Evolutionary conservation across 495 filamentous ascomycete species (phyloP), one percentile per base, ranked within the genome.

Genomic region (Annulohypoxylon nitens): DNA sequence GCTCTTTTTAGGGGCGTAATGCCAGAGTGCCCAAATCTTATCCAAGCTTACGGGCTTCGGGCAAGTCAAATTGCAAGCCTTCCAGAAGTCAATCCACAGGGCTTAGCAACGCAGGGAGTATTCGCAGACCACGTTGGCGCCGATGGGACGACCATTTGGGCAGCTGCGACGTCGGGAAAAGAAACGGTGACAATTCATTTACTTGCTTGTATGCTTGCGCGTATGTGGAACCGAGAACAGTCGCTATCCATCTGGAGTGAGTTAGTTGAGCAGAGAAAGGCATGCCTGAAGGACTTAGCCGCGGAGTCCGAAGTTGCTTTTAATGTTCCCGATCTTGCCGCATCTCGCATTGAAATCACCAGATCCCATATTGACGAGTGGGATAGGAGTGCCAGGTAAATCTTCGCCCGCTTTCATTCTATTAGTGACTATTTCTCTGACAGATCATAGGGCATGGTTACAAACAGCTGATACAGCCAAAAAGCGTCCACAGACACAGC

Each of bases 141-240:
- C 0, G 79, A 83, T 61, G 75, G 66, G 2, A 78, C 80, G 3
- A 37, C 67, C 1, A 75, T 83, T 14, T 81, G 81, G 81, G 81
- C 79, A n/a, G 71, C 81, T 7, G 79, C 76, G 10, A 84, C 83
- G 5, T 84, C 83, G 9, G 76, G 79, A 0, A 43, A 66, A 6
- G 59, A 47, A 4, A 74, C 81, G 7, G 71, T 85, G 14, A 63
- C 71, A 1, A 68, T 80, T 10, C 77, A 81, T 64, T 69, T 84
- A 7, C 76, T 85, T 14, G 81, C 77, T 5, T 84, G 83, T 57
- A 75, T 85, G 73, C 69, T 85, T 2, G 82, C 82, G 0, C 53
- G 76, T 12, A 58, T 73, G 0, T 83, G 71, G 61, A 61, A 67
- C 34, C 69, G 58, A 1, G 41, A 69, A 11, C 67, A 78, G 61